These are phyloP conservation scores for Arabidopsis hybrid DNA, from an alignment of 441 rosid genomes.

Conservation along the genomic window DNA sequence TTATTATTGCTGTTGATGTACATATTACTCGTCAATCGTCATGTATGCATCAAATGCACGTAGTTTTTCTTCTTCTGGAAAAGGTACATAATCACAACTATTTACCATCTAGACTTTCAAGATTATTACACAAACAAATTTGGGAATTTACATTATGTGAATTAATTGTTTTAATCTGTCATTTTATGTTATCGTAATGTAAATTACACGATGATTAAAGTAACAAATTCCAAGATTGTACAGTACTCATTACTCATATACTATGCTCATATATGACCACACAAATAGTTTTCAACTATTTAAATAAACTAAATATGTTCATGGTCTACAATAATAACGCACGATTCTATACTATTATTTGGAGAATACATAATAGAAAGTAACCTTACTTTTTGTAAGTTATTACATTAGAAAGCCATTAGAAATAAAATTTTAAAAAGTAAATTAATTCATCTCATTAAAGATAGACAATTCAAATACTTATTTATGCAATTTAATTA, in stretches of 20 bases:
- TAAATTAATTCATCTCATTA: too few relatives aligned
- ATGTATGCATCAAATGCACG: neutral
- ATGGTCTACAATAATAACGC: constrained; percentile 34
- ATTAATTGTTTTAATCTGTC: neutral
- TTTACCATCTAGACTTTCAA: neutral
- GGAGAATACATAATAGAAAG: too few relatives aligned
- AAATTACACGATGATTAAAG: neutral
- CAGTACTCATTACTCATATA: neutral
- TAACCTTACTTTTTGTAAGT: too few relatives aligned
- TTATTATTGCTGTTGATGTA: too few relatives aligned
- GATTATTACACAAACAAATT: neutral
- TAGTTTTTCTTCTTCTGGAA: neutral
- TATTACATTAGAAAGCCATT: too few relatives aligned
- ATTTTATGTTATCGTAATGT: neutral
- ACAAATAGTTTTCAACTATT: neutral
- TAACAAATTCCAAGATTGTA: neutral
- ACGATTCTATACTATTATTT: too few relatives aligned
- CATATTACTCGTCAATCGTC: too few relatives aligned
- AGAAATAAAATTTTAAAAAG: too few relatives aligned
- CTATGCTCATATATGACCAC: neutral
- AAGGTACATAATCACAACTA: neutral
- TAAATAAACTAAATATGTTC: neutral
- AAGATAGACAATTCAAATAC: too few relatives aligned
- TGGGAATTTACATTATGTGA: neutral
- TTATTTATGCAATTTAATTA: too few relatives aligned